These are phyloP conservation scores for Eutypella sp. DNA, from an alignment of 2,329 filamentous ascomycete genomes.

Conservation along the genomic window DNA sequence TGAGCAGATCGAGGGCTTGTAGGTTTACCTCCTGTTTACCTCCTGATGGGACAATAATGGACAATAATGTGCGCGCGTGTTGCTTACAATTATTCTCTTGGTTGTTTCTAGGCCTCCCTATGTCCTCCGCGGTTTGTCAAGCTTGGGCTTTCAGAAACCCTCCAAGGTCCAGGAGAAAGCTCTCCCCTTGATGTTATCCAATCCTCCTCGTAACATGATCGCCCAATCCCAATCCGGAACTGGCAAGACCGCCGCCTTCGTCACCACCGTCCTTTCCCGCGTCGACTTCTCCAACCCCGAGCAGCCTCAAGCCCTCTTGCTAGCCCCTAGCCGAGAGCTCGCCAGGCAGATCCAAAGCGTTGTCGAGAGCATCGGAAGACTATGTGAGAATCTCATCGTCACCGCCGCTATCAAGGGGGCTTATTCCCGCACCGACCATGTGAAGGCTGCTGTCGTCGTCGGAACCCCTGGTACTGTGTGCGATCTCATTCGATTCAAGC, in stretches of 20 bases:
- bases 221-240: constrained; percentile 99
- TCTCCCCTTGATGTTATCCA: constrained; percentile 76
- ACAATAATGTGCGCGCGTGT: not conserved
- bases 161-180: constrained; percentile 98
- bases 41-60: not conserved
- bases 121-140: constrained; percentile 68
- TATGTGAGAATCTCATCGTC: constrained; percentile 69
- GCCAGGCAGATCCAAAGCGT: constrained; percentile 92
- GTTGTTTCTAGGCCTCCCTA: constrained; percentile 13
- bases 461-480: constrained; percentile 91
- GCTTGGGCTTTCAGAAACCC: constrained; percentile 86
- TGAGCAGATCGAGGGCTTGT: constrained; percentile 83
- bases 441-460: constrained; percentile 76
- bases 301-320: constrained; percentile 77
- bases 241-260: constrained; percentile 95
- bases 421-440: constrained; percentile 60
- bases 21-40: constrained; percentile 36
- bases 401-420: constrained; percentile 80
- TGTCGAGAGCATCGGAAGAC: constrained; percentile 76
- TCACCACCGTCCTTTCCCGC: constrained; percentile 84
- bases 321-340: constrained; percentile 90
- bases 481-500: constrained; percentile 74
- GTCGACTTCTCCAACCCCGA: constrained; percentile 66
- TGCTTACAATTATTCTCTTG: too few relatives aligned
- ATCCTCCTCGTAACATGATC: constrained; percentile 92